Evolutionary conservation across 192 early-diverging fungal genomes (phyloP).

Genomic region (Lobosporangium transversale): DNA sequence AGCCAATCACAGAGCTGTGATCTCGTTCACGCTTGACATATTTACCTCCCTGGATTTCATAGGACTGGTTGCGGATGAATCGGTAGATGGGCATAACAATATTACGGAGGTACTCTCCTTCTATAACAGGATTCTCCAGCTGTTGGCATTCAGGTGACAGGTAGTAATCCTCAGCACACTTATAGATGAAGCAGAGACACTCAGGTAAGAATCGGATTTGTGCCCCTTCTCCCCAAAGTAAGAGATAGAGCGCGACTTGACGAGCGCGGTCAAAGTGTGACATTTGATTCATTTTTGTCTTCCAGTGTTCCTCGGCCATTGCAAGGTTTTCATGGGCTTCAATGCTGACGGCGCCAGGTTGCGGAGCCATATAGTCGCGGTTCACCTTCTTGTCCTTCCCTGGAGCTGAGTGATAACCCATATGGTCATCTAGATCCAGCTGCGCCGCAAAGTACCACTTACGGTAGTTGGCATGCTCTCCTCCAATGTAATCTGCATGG

Average conservation of each 20-base stretch:
- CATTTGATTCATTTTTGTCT: constrained; percentile 73
- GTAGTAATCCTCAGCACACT: constrained; percentile 73
- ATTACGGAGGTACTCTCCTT: constrained; percentile 77
- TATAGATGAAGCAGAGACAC: constrained; percentile 83
- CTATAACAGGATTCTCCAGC: constrained; percentile 60
- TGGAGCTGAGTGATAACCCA: constrained; percentile 44
- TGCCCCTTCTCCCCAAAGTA: constrained; percentile 85
- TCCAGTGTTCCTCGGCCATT: constrained; percentile 69
- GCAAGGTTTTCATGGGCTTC: constrained; percentile 35
- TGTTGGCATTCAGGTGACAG: constrained; percentile 60
- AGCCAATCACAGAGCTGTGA: constrained; percentile 78
- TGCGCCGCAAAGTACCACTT: constrained; percentile 86
- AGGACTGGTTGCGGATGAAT: constrained; percentile 79
- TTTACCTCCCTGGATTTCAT: constrained; percentile 73
- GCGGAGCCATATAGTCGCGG: constrained; percentile 39
- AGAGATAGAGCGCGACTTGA: constrained; percentile 78
- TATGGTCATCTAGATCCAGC: constrained; percentile 66
- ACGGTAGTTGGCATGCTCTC: constrained; percentile 83
- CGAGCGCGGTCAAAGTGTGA: constrained; percentile 75
- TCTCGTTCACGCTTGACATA: constrained; percentile 82
- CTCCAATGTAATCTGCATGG: constrained; percentile 84
- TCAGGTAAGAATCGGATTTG: constrained; percentile 79
- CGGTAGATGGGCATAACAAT: constrained; percentile 77
- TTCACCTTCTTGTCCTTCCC: constrained; percentile 40
- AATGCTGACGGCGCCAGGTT: constrained; percentile 36